Evolutionary conservation across 2,329 filamentous ascomycete genomes (phyloP), one percentile per base, ranked within the genome.

Genomic region (Septoria petroselini): DNA sequence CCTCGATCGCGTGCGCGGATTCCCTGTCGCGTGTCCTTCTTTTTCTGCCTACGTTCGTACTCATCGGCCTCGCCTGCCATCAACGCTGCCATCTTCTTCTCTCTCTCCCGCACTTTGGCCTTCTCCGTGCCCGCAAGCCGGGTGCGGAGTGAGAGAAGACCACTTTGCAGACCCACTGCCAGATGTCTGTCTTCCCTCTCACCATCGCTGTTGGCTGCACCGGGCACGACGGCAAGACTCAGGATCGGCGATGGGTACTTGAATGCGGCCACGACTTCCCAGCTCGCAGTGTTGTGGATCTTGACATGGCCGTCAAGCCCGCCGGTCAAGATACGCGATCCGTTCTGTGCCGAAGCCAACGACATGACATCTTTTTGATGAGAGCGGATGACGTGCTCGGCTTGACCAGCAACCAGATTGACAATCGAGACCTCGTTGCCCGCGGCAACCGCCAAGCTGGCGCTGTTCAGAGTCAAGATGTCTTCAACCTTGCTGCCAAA

Each of bases 361-460:
- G 86, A 84, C 0, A 93, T 97, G 53, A 98, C 91, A 0, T 93
- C 95, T 81, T 97, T 98, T 67, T 98, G 93, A 71, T 98, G 93
- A 68, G 94, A 97, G 61, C 84, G 85, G 56, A 98, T 84, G 65
- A 95, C 76, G 61, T 90, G 85, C 50, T 95, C 75, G 3, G 91
- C 90, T 65, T 88, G 89, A 19, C 88, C 93, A 41, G 91, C 91
- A 12, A 97, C 86, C 37, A 98, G 80, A 68, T 98, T 93, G 54
- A 98, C 78, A 8, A 98, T 89, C 4, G 87, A 90, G 63, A 98
- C 88, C 55, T 87, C 82, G 65, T 88, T 94, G 50, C 88, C 91
- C 14, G 90, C 83, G 2, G 91, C 82, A 9, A 90, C 90, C 27
- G 96, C 78, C 18, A 98, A 76, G 3, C 88, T 90, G 3, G 91